Conservation (phyloP, 1,139 yeast species). For the Candida neerlandica region DNA sequence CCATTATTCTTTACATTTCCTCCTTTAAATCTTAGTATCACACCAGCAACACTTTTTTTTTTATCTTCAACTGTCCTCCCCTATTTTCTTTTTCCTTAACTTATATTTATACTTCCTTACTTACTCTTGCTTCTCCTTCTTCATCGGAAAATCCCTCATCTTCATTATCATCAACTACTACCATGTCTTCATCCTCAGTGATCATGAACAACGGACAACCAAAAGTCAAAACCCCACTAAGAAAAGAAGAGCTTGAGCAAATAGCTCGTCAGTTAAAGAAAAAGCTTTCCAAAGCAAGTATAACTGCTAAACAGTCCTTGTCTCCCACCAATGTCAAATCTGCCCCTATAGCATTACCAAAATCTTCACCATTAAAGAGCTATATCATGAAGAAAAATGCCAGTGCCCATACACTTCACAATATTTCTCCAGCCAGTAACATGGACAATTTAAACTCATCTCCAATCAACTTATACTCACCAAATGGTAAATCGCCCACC, state of each 20-base stretch:
- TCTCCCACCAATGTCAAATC: constrained; percentile 27
- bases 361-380: constrained; percentile 36
- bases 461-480: constrained; percentile 42
- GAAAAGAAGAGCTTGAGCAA: constrained; percentile 49
- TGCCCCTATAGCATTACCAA: constrained; percentile 17
- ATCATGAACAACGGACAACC: constrained; percentile 8
- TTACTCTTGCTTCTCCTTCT: background rate
- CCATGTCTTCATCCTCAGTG: background rate
- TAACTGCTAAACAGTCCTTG: constrained; percentile 46
- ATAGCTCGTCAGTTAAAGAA: constrained; percentile 50
- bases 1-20: too few relatives aligned
- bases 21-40: background rate
- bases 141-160: background rate
- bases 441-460: constrained; percentile 27
- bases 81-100: background rate
- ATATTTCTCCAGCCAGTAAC: constrained; percentile 10
- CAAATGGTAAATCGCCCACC: constrained; percentile 45
- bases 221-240: constrained; percentile 37
- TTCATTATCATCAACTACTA: too few relatives aligned
- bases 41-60: background rate
- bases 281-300: constrained; percentile 47
- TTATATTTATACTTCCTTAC: too few relatives aligned
- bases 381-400: constrained; percentile 28
- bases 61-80: background rate
- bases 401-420: constrained; percentile 9